Percentiles rank a stretch among this genome's conserved stretches.
Conservation (phyloP, 257 asterid species). For the Galeopsis tetrahit region DNA sequence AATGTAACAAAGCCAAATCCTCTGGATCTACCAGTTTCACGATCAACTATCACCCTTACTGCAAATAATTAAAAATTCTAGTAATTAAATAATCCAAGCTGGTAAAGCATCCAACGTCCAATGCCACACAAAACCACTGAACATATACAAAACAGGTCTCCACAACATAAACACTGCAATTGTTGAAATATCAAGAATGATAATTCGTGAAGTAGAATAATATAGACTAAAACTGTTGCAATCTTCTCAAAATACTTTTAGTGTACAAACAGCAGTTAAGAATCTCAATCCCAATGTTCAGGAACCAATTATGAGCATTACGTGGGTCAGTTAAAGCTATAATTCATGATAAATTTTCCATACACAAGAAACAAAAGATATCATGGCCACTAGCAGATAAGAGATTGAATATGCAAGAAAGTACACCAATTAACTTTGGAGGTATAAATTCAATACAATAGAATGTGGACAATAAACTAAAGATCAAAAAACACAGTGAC, state of each 20-base stretch:
- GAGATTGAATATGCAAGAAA: neutral
- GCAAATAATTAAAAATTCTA: slow-evolving; percentile 34
- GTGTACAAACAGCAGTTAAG: neutral
- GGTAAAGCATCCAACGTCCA: neutral
- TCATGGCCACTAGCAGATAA: neutral
- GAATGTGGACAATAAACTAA: neutral
- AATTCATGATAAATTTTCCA: neutral
- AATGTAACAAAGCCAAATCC: slow-evolving; percentile 91
- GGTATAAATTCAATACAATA: neutral
- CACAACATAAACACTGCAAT: neutral
- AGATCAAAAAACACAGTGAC: neutral
- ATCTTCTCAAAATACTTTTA: neutral
- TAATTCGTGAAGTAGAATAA: neutral
- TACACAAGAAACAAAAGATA: neutral
- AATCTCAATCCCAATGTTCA: neutral
- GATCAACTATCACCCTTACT: slow-evolving; percentile 76
- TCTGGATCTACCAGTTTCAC: slow-evolving; percentile 80
- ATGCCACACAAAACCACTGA: neutral
- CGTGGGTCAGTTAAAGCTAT: neutral
- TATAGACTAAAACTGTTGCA: neutral
- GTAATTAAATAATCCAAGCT: neutral
- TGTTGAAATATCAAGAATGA: slow-evolving; percentile 8
- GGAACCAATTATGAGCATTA: neutral
- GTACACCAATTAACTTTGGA: neutral
- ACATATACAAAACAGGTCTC: neutral